Evolutionary conservation across 331 rosid genomes (phyloP), one percentile per base, ranked within the genome.

Genomic region (Cydonia oblonga): DNA sequence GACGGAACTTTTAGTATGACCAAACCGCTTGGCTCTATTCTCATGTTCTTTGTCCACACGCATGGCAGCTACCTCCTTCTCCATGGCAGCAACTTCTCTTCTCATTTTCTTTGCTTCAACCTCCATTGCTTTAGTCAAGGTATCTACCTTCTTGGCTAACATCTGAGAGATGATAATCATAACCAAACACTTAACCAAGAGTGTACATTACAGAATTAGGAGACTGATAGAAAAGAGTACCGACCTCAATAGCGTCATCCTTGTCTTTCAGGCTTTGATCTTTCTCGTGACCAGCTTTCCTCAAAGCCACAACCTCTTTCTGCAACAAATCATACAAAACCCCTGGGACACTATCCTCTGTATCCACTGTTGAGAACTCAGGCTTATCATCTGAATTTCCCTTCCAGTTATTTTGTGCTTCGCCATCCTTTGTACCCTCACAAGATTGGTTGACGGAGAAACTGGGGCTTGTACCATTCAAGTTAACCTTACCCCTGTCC

Each of bases 41-140:
- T 88, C 97, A 60, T 95, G 99, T 63, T 83, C 99, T 78, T 95
- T 95, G 66, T 95, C 99, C 68, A 88, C 90, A 19, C 99, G 96
- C 96, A 95, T 91, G 28, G 97, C 97, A 81, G 99, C 95, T 63
- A 95, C 97, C 87, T 95, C 96, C 85, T 91, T 95, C 90, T 95
- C 99, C 99, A 91, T 95, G 67, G 74, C 79, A 70, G 97, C 96
- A 64, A 95, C 99, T 87, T 95, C 99, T 69, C 99, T 88, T 87
- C 97, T 88, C 97, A 95, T 95, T 78, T 91, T 95, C 89, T 85
- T 91, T 20, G 99, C 99, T 84, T 95, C 97, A 62, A 95, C 97
- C 75, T 95, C 99, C 99, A 95, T 95, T 77, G 99, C 99, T 85
- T 91, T 95, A 70, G 96, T 88, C 86, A 95, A 81, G 72, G 97